A percentile compares a stretch with the other conserved stretches of the same genome.
Conservation (phyloP, 208 protist species). For the Naegleria lovaniensis region DNA sequence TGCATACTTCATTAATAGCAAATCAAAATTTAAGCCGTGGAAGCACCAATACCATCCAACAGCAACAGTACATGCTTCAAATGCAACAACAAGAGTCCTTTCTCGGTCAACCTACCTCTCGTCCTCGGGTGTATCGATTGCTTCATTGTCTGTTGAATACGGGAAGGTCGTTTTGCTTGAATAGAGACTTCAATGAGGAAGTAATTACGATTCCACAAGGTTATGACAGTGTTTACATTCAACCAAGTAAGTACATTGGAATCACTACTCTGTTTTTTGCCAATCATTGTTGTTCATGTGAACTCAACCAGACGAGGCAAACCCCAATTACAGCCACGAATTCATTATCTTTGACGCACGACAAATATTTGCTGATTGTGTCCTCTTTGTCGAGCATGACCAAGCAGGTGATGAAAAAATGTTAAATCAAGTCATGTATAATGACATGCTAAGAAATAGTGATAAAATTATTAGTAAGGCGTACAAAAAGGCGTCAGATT, state of each 20-base stretch:
- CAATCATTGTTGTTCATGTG: too few species aligned
- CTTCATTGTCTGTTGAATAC: not conserved
- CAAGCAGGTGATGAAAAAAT: not conserved
- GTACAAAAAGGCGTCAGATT: not conserved
- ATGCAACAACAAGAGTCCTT: not conserved
- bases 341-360: not conserved
- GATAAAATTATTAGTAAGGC: conserved; percentile 8
- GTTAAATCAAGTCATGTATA: too few species aligned
- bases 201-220: not conserved
- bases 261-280: too few species aligned
- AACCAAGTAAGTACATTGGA: conserved; percentile 6
- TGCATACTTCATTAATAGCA: not conserved
- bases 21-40: not conserved
- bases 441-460: not conserved
- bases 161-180: not conserved
- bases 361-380: not conserved
- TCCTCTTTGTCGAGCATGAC: conserved; percentile 1
- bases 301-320: not conserved
- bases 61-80: too few species aligned
- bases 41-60: not conserved
- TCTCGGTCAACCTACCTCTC: not conserved
- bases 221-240: not conserved
- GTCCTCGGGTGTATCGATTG: not conserved
- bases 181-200: not conserved
- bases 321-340: not conserved